A percentile compares a stretch with the other conserved stretches of the same genome.
phyloP scores from a whole-genome alignment of 495 filamentous ascomycete genomes.

The Aspergillus homomorphus region DNA sequence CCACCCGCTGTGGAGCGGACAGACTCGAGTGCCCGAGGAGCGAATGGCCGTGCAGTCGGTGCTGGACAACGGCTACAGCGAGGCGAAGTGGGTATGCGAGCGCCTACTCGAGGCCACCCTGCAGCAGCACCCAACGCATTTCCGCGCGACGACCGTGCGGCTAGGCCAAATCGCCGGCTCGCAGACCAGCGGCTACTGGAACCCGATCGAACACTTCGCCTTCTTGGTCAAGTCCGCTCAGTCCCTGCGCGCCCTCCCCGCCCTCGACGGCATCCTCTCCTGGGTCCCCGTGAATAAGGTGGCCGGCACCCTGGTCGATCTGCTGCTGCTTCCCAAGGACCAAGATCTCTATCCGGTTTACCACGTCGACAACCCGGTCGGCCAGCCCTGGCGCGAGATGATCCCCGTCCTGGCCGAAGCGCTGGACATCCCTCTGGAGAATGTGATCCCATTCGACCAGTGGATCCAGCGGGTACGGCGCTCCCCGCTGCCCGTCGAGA shows the following conservation, averaged over 20 bases:
- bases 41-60: constrained; percentile 27
- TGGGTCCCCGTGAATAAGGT: constrained; percentile 11
- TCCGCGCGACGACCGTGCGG: constrained; percentile 35
- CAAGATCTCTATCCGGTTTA: constrained; percentile 30
- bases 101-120: constrained; percentile 3
- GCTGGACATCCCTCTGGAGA: constrained; percentile 32
- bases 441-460: constrained; percentile 42
- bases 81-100: constrained; percentile 46
- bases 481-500: constrained; percentile 16
- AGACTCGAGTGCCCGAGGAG: constrained; percentile 28
- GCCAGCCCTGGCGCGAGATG: constrained; percentile 48
- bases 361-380: constrained; percentile 55
- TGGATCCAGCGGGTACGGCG: constrained; percentile 44
- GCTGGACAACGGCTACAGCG: constrained; percentile 45
- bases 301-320: not conserved
- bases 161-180: constrained; percentile 52
- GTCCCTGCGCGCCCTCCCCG: constrained; percentile 35
- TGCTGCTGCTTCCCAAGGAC: not conserved
- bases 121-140: constrained; percentile 27
- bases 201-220: constrained; percentile 46
- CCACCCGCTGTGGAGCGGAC: too few relatives aligned
- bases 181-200: constrained; percentile 50
- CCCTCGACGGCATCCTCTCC: constrained; percentile 27
- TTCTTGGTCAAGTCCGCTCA: constrained; percentile 36
- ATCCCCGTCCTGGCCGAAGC: constrained; percentile 36